Conservation (phyloP, 805 yeast genomes). For the Saccharomycopsis sp. region DNA sequence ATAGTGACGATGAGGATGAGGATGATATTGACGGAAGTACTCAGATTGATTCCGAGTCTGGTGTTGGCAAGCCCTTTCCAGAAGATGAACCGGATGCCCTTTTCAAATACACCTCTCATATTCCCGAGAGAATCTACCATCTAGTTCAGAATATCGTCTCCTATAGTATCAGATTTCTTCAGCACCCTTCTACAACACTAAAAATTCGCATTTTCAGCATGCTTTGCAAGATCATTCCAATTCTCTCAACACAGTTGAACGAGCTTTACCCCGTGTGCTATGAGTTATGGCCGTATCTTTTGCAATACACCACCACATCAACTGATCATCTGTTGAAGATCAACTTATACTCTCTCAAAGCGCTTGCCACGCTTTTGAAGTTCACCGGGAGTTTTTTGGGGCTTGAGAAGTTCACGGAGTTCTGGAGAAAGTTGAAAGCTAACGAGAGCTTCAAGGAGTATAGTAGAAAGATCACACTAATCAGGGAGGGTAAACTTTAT, state of each 20-base stretch:
- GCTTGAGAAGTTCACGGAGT: conserved; percentile 38
- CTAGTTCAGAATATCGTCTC: conserved; percentile 53
- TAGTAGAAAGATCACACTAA: neutral
- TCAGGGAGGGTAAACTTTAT: neutral
- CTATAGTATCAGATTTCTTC: conserved; percentile 63
- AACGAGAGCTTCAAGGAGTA: conserved; percentile 9
- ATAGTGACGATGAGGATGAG: conserved; percentile 35
- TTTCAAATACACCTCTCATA: conserved; percentile 58
- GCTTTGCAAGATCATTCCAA: conserved; percentile 37
- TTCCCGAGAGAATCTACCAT: conserved; percentile 55
- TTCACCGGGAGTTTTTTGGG: conserved; percentile 41
- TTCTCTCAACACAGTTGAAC: conserved; percentile 44
- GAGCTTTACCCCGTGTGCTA: conserved; percentile 45
- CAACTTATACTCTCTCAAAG: conserved; percentile 27
- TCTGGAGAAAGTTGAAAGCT: conserved; percentile 32
- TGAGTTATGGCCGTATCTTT: conserved; percentile 45
- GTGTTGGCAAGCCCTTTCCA: conserved; percentile 23
- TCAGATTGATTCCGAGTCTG: conserved; percentile 25
- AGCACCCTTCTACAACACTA: conserved; percentile 57
- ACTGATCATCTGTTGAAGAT: conserved; percentile 23
- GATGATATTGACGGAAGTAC: conserved; percentile 27
- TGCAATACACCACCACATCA: conserved; percentile 11
- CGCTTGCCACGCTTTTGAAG: conserved; percentile 26
- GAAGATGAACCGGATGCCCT: conserved; percentile 25
- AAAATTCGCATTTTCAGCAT: conserved; percentile 51